Evolutionary conservation across 768 basidiomycete genomes (phyloP), one percentile per base, ranked within the genome.

Genomic region (Paxillus rubicundulus): DNA sequence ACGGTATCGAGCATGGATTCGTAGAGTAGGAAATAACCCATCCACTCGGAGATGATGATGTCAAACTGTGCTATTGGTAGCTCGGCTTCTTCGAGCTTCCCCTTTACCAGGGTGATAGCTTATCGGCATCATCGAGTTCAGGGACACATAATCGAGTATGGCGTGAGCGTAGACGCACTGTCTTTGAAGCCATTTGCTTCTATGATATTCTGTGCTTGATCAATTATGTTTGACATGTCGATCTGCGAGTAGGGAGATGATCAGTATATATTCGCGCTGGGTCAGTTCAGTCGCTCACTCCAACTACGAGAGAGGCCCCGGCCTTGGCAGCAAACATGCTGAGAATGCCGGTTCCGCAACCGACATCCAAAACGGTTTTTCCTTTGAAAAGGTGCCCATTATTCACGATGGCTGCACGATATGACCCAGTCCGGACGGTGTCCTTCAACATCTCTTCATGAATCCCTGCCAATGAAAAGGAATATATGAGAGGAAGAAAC

Each of bases 391-490:
- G 75, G 71, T 98, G 94, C 9, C 81, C 76, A 72, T 98, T 98
- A 77, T 95, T 87, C 70, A 94, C 73, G 78, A 99, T 98, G 56
- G 95, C 92, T 53, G 85, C 80, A 59, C 92, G 87, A 81, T 99
- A 99, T 39, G 94, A 92, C 32, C 92, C 85, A 41, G 97, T 99
- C 56, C 97, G 87, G 60, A 99, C 93, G 36, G 77, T 74, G 73
- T 99, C 97, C 74, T 99, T 99, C 71, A 99, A 74, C 97, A 99
- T 99, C 76, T 99, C 97, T 74, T 98, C 95, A 70, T 98, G 95
- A 62, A 98, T 97, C 53, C 94, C 93, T 97, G 61, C 49, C 34
- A 10, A 56, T 28, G 21, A 53, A 18, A 57, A 16, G 20, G 6
- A 42, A 36, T 13, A 41, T 16, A 37, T 60, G 16, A 58, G 57